A percentile compares a stretch with the other conserved stretches of the same genome.
These are phyloP conservation scores for Omphalotus olearius DNA, from an alignment of 1,284 basidiomycete genomes.

Conservation along the genomic window DNA sequence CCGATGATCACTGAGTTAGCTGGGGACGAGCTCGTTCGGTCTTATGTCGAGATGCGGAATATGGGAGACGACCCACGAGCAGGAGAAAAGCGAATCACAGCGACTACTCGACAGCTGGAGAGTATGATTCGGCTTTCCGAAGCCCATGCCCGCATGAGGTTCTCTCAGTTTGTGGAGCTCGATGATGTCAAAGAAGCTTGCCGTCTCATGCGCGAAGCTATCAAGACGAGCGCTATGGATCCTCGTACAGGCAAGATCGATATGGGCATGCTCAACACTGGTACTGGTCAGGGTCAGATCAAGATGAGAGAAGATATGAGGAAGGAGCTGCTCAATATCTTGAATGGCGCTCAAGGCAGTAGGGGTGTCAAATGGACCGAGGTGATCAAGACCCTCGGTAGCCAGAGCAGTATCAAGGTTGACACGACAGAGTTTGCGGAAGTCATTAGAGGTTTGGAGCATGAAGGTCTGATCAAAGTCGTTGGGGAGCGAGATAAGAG, in stretches of 20 bases:
- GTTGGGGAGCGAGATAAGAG: conserved; percentile 84
- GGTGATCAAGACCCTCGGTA: conserved; percentile 66
- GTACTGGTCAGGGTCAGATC: conserved; percentile 82
- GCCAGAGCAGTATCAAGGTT: conserved; percentile 78
- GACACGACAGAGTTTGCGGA: conserved; percentile 79
- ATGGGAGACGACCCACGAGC: conserved; percentile 86
- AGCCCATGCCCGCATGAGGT: conserved; percentile 94
- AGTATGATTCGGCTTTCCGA: conserved; percentile 98
- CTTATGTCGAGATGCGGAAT: conserved; percentile 93
- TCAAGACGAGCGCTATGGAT: conserved; percentile 92
- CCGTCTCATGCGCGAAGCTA: conserved; percentile 92
- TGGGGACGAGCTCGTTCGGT: conserved; percentile 77
- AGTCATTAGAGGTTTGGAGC: conserved; percentile 74
- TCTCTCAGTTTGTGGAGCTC: conserved; percentile 81
- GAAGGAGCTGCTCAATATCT: conserved; percentile 66
- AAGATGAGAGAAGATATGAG: conserved; percentile 83
- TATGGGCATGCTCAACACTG: conserved; percentile 93
- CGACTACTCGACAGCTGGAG: conserved; percentile 96
- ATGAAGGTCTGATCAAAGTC: conserved; percentile 81
- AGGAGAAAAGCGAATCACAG: conserved; percentile 92
- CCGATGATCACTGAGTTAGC: conserved; percentile 90
- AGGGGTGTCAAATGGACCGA: conserved; percentile 80
- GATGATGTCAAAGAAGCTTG: conserved; percentile 89
- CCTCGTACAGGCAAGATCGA: conserved; percentile 95
- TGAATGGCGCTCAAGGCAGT: conserved; percentile 54